phyloP scores from a whole-genome alignment of 164 flowering plant genomes.

The Saururus chinensis region DNA sequence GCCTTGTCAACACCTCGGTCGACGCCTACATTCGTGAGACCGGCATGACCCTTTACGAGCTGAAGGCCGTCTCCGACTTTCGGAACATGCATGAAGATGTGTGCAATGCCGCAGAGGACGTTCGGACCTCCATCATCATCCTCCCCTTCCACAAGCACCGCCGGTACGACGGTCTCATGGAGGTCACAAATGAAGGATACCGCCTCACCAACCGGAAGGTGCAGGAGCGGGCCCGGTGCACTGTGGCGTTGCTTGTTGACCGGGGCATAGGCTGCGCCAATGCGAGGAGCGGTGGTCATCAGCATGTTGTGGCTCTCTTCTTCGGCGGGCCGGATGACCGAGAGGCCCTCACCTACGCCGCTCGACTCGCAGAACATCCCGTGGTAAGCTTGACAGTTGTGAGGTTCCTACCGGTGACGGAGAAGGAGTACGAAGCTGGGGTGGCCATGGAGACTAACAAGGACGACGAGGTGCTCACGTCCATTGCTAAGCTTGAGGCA shows the following conservation, averaged over 20 bases:
- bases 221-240: conserved; percentile 37
- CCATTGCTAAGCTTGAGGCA: conserved; percentile 27
- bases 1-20: conserved; percentile 39
- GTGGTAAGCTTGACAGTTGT: conserved; percentile 19
- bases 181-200: background rate
- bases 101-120: conserved; percentile 41
- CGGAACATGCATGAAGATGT: conserved; percentile 45
- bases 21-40: conserved; percentile 39
- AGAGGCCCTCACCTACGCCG: conserved; percentile 40
- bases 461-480: conserved; percentile 1
- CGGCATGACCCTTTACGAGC: conserved; percentile 24
- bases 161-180: conserved; percentile 4
- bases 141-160: conserved; percentile 16
- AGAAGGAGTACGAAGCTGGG: background rate
- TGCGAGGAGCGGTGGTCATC: background rate
- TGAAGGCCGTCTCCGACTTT: conserved; percentile 33
- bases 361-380: conserved; percentile 25
- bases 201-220: conserved; percentile 25
- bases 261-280: conserved; percentile 4
- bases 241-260: conserved; percentile 43
- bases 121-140: conserved; percentile 39
- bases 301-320: conserved; percentile 28
- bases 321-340: conserved; percentile 51
- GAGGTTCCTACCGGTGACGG: conserved; percentile 7
- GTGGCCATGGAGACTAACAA: conserved; percentile 8